Evolutionary conservation across 2,329 filamentous ascomycete genomes (phyloP).

Genomic region (Aspergillus sp.): DNA sequence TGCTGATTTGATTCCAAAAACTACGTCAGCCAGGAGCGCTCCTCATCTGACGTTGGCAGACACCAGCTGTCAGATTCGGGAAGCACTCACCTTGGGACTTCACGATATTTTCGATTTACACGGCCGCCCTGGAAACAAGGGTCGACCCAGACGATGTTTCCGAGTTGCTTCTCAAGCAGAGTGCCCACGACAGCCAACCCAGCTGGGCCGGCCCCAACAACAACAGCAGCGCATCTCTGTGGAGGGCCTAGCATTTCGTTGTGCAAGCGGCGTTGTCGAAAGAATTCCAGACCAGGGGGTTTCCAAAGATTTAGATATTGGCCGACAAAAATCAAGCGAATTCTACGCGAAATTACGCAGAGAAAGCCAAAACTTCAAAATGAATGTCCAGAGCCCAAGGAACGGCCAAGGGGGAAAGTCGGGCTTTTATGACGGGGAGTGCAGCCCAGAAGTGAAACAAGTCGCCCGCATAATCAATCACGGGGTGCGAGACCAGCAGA

Average conservation of each 20-base stretch:
- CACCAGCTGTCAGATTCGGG: conserved; percentile 3
- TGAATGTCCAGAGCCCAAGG: neutral
- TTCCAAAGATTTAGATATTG: neutral
- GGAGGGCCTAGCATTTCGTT: conserved; percentile 24
- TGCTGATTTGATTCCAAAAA: conserved; percentile 39
- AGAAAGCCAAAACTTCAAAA: conserved; percentile 1
- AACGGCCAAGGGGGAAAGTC: conserved; percentile 1
- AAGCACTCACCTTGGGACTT: conserved; percentile 54
- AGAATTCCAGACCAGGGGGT: neutral
- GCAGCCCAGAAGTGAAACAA: conserved; percentile 1
- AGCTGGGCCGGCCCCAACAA: conserved; percentile 60
- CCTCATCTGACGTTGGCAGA: conserved; percentile 4
- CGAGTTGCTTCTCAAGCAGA: conserved; percentile 54
- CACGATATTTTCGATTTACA: conserved; percentile 56
- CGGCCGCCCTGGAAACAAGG: conserved; percentile 55
- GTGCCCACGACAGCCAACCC: conserved; percentile 64
- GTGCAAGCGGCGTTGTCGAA: neutral
- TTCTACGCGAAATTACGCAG: conserved; percentile 8
- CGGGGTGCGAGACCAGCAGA: neutral
- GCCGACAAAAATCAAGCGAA: neutral
- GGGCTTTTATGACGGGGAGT: conserved; percentile 1
- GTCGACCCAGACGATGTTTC: conserved; percentile 61
- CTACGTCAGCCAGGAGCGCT: conserved; percentile 16
- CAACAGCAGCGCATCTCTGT: conserved; percentile 53
- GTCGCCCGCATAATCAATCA: conserved; percentile 3